These are phyloP conservation scores for Ophiostoma sp. DNA, from an alignment of 2,329 filamentous ascomycete genomes.

Conservation along the genomic window DNA sequence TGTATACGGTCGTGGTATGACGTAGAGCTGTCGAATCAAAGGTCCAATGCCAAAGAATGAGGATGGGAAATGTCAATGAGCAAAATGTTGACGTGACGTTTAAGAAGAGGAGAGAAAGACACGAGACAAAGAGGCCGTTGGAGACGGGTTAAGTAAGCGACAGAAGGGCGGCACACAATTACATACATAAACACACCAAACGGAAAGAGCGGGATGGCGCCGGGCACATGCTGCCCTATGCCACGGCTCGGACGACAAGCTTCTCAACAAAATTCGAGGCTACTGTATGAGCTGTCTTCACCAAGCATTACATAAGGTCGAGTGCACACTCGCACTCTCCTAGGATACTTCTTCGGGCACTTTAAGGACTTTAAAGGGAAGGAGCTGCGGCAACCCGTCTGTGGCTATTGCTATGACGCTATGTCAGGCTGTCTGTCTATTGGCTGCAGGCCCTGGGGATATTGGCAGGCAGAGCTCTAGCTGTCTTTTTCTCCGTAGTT, in stretches of 20 bases:
- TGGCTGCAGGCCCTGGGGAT: not conserved
- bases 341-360: not conserved
- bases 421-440: not conserved
- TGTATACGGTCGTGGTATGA: not conserved
- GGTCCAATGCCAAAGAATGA: not conserved
- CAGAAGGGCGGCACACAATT: not conserved
- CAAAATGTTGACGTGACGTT: not conserved
- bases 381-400: constrained; percentile 9
- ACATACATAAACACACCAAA: not conserved
- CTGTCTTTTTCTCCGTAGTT: not conserved
- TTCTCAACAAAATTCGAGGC: constrained; percentile 20
- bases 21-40: not conserved
- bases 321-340: not conserved
- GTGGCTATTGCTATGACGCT: not conserved
- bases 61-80: not conserved
- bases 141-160: not conserved
- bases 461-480: not conserved
- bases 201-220: constrained; percentile 5
- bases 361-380: not conserved
- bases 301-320: constrained; percentile 12
- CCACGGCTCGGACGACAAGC: not conserved
- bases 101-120: not conserved
- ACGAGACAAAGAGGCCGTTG: not conserved
- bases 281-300: not conserved
- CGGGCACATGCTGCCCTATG: not conserved